Conservation (phyloP, 352 stramenopile genomes). For the Phytophthora idaei region DNA sequence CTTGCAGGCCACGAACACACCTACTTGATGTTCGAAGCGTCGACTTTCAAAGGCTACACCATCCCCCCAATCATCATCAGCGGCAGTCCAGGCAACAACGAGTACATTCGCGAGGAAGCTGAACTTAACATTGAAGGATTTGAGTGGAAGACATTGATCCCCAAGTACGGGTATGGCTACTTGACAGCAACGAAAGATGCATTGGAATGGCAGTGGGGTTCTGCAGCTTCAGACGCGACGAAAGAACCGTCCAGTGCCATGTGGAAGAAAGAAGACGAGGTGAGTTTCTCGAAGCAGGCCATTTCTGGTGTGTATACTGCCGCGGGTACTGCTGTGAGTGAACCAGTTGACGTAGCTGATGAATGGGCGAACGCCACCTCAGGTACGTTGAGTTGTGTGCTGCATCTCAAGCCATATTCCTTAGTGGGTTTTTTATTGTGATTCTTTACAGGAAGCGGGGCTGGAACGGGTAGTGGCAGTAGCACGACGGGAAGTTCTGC, state of each 20-base stretch:
- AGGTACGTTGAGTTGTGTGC: conserved; percentile 21
- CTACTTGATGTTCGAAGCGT: conserved; percentile 70
- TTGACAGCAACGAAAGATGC: conserved; percentile 59
- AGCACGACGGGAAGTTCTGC: conserved; percentile 12
- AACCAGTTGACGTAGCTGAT: conserved; percentile 36
- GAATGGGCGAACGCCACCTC: conserved; percentile 36
- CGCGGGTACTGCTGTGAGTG: conserved; percentile 50
- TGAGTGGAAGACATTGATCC: conserved; percentile 62
- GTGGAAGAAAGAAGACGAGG: conserved; percentile 53
- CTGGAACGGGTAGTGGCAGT: conserved; percentile 9
- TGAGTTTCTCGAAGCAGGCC: conserved; percentile 50
- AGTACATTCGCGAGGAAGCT: conserved; percentile 60
- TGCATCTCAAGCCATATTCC: neutral
- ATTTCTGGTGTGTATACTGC: conserved; percentile 28
- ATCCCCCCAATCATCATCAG: conserved; percentile 78
- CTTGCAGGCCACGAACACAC: conserved; percentile 76
- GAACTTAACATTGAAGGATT: conserved; percentile 65
- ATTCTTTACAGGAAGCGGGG: conserved; percentile 20
- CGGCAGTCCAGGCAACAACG: conserved; percentile 77
- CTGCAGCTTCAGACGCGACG: conserved; percentile 49
- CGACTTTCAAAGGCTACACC: conserved; percentile 49
- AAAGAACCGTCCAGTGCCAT: conserved; percentile 48
- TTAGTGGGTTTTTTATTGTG: conserved; percentile 12
- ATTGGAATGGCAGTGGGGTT: conserved; percentile 70
- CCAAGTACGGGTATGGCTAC: conserved; percentile 80